Evolutionary conservation across 2,329 filamentous ascomycete genomes (phyloP), one percentile per base, ranked within the genome.

Genomic region (Arthrobotrys sinensis): DNA sequence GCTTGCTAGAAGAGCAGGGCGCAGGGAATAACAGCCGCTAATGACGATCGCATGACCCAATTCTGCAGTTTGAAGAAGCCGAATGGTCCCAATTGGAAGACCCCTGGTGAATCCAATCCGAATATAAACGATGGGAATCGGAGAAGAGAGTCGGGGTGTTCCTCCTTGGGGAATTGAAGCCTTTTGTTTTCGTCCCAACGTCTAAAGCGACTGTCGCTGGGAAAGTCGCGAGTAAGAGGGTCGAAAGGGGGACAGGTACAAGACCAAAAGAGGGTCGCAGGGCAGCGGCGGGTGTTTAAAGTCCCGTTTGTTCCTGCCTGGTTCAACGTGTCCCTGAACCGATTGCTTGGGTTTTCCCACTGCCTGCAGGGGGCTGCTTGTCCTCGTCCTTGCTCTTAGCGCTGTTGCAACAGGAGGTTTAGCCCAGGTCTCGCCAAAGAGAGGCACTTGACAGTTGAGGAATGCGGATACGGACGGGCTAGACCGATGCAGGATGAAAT

Each of bases 31-130:
- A 4, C 43, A 46, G 16, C 45, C 55, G 55, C 55, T 60, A 76
- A 70, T 68, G 67, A 66, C 67, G 75, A 72, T 72, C 75, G 75
- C 75, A 78, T 72, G 75, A 78, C 75, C 75, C 62, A 67, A 78
- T 68, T 64, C 57, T 57, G 63, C 64, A 55, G 43, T 57, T 50
- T 60, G 55, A 43, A 43, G 55, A 60, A 43, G 66, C 66, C 24
- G 60, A 50, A 64, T 43, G 7, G 19, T 45, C 36, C 65, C 65
- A 68, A 68, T 68, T 21, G 50, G 38, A 40, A 43, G 10, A 46
- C 14, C 65, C 64, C 48, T 68, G 65, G n/a, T 38, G 55, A 62
- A 62, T 46, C 36, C 52, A 43, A 38, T 52, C 43, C 50, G 66
- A 43, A 67, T 40, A 43, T 43, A 68, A 67, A 53, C 46, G 34